Evolutionary conservation across 805 yeast species (phyloP).

Genomic region (Blastobotrys muscicola): DNA sequence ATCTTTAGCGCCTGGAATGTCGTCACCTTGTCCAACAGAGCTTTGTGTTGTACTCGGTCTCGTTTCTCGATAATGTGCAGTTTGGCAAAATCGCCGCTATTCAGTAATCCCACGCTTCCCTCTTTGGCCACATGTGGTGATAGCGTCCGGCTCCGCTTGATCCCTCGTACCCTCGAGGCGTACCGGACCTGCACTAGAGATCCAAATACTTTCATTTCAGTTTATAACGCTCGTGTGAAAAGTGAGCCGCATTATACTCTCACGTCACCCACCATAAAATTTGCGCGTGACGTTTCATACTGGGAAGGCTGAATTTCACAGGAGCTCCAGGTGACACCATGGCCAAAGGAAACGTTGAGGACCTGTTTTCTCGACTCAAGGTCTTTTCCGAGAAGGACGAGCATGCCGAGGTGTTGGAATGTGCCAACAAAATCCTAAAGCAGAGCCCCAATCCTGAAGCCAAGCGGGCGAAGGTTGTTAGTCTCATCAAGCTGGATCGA

Average conservation of each 20-base stretch:
- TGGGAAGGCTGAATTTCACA: background rate
- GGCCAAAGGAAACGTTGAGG: constrained; percentile 10
- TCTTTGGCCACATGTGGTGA: background rate
- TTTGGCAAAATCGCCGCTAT: constrained; percentile 17
- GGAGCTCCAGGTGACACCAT: background rate
- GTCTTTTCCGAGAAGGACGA: constrained; percentile 28
- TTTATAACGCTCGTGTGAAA: no score
- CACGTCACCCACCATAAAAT: background rate
- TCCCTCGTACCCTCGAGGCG: background rate
- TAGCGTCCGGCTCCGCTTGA: background rate
- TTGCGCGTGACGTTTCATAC: background rate
- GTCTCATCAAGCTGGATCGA: constrained; percentile 51
- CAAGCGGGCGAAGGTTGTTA: constrained; percentile 38
- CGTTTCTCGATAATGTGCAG: constrained; percentile 19
- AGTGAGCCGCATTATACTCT: no score
- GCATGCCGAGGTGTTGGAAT: constrained; percentile 14
- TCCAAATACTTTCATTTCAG: no score
- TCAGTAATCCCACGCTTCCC: constrained; percentile 1
- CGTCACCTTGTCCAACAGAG: constrained; percentile 41
- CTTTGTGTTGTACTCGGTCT: constrained; percentile 25
- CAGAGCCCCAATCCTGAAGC: constrained; percentile 26
- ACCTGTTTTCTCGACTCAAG: constrained; percentile 29
- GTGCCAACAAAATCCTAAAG: constrained; percentile 11
- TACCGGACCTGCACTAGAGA: no score
- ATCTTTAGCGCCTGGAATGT: constrained; percentile 61